Conservation (phyloP, 768 basidiomycete genomes). For the Phallus indusiatus region DNA sequence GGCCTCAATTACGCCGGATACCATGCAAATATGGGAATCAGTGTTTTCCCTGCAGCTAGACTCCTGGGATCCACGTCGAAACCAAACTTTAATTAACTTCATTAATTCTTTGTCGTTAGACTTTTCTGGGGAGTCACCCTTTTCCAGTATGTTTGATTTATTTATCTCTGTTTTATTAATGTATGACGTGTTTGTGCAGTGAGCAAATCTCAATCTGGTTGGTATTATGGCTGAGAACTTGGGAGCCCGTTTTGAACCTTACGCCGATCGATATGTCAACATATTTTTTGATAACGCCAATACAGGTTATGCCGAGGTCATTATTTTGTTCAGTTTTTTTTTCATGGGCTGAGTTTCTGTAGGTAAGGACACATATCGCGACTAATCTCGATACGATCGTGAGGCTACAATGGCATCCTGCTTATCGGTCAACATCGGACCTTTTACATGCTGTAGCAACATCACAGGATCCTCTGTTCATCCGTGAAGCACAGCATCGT, state of each 20-base stretch:
- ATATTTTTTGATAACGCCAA: constrained; percentile 67
- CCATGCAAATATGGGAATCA: constrained; percentile 64
- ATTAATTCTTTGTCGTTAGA: constrained; percentile 68
- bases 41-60: constrained; percentile 45
- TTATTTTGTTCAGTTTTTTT: constrained; percentile 2
- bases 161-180: not conserved
- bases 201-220: constrained; percentile 65
- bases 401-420: constrained; percentile 58
- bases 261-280: constrained; percentile 59
- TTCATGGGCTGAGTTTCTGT: constrained; percentile 4
- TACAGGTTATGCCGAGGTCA: constrained; percentile 80
- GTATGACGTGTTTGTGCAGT: constrained; percentile 33
- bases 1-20: constrained; percentile 77
- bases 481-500: constrained; percentile 48
- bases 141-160: constrained; percentile 52
- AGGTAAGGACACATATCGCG: constrained; percentile 67
- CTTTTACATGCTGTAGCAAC: constrained; percentile 48
- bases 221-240: constrained; percentile 57
- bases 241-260: constrained; percentile 55
- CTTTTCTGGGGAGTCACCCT: constrained; percentile 78
- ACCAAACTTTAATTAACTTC: constrained; percentile 65
- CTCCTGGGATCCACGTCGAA: constrained; percentile 74
- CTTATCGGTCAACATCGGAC: constrained; percentile 43
- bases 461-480: constrained; percentile 46
- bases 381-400: constrained; percentile 51